A percentile compares a stretch with the other conserved stretches of the same genome.
Evolutionary conservation across 108 stramenopile species (phyloP).

Genomic region (Skeletonema tropicum): DNA sequence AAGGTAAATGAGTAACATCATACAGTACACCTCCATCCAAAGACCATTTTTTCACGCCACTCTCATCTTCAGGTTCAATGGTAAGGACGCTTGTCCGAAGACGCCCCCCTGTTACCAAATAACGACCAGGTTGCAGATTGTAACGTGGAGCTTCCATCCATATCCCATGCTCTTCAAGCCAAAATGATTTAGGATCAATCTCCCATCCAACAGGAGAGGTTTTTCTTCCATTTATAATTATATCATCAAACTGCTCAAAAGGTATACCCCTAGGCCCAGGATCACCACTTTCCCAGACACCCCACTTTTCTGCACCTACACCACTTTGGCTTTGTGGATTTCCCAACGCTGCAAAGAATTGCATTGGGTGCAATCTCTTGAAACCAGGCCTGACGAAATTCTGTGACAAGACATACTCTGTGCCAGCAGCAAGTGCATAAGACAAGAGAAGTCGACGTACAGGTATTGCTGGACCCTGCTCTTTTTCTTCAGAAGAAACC

Average conservation of each 20-base stretch:
- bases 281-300: slow-evolving; percentile 18
- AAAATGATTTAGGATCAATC: slow-evolving; percentile 14
- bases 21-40: slow-evolving; percentile 18
- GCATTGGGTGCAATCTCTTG: slow-evolving; percentile 3
- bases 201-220: slow-evolving; percentile 20
- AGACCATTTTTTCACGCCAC: slow-evolving; percentile 5
- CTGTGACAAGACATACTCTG: slow-evolving; percentile 1
- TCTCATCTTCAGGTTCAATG: neutral
- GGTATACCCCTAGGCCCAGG: slow-evolving; percentile 20
- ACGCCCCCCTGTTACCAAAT: slow-evolving; percentile 26
- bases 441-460: slow-evolving; percentile 1
- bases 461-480: neutral
- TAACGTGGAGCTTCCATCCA: slow-evolving; percentile 17
- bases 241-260: slow-evolving; percentile 1
- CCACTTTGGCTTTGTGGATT: neutral
- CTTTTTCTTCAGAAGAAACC: no score
- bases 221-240: neutral
- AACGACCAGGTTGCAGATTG: slow-evolving; percentile 4
- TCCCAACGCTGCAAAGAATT: slow-evolving; percentile 26
- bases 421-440: neutral
- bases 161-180: slow-evolving; percentile 33
- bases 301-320: slow-evolving; percentile 16
- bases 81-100: slow-evolving; percentile 7
- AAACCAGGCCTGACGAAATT: slow-evolving; percentile 7
- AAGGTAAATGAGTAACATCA: slow-evolving; percentile 39